These are phyloP conservation scores for Hymenoscyphus fructigenus DNA, from an alignment of 2,329 filamentous ascomycete species.

Conservation along the genomic window DNA sequence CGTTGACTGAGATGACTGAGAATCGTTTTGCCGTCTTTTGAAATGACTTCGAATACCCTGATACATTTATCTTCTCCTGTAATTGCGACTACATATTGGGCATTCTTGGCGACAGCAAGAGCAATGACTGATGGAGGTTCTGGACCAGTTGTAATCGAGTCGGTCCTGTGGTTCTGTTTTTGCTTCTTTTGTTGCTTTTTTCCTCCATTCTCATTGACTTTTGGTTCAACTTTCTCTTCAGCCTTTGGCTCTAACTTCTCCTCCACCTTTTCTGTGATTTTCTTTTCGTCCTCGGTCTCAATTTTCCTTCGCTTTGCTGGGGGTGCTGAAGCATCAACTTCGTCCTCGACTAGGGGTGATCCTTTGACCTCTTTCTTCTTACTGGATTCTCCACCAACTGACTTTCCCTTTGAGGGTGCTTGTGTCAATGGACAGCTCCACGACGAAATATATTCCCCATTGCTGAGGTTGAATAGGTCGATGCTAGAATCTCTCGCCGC, in stretches of 20 bases:
- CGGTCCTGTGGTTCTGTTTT: conserved; percentile 24
- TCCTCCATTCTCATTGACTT: conserved; percentile 2
- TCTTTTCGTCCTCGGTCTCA: conserved; percentile 1
- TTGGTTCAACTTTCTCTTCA: conserved; percentile 3
- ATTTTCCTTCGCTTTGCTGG: conserved; percentile 38
- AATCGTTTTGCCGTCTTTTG: conserved; percentile 44
- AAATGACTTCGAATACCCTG: conserved; percentile 71
- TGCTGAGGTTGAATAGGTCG: conserved; percentile 61
- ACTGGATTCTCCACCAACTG: background rate
- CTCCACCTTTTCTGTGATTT: conserved; percentile 16
- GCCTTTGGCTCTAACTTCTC: conserved; percentile 7
- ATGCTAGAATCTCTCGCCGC: conserved; percentile 73
- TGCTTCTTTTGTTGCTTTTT: conserved; percentile 23
- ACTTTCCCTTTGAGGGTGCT: conserved; percentile 4
- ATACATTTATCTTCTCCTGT: conserved; percentile 92
- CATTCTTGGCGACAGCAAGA: conserved; percentile 61
- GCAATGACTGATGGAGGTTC: conserved; percentile 67
- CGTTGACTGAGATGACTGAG: conserved; percentile 71
- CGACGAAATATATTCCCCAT: conserved; percentile 55
- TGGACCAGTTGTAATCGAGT: conserved; percentile 34
- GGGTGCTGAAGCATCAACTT: conserved; percentile 20
- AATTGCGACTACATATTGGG: conserved; percentile 70
- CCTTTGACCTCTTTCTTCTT: conserved; percentile 12
- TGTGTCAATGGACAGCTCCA: conserved; percentile 32
- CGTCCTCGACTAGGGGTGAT: conserved; percentile 15